Evolutionary conservation across 768 basidiomycete genomes (phyloP).

Genomic region (Cyathus striatus): DNA sequence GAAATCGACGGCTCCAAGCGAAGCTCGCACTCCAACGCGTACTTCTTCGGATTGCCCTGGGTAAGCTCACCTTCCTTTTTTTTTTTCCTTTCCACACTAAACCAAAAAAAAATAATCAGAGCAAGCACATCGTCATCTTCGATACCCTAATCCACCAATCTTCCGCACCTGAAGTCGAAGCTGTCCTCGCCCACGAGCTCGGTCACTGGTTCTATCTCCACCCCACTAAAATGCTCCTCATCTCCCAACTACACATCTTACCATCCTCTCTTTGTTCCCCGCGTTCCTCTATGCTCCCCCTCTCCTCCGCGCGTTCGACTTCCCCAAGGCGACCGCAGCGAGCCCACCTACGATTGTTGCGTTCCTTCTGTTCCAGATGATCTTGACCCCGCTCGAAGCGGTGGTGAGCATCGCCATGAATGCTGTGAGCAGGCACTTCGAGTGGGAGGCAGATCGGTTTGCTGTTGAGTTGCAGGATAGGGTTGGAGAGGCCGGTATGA

Average conservation of each 20-base stretch:
- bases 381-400: conserved; percentile 75
- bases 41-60: conserved; percentile 97
- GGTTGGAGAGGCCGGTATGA: conserved; percentile 52
- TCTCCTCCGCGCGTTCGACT: conserved; percentile 77
- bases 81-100: neutral
- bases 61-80: conserved; percentile 30
- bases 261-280: conserved; percentile 83
- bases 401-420: conserved; percentile 73
- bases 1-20: conserved; percentile 98
- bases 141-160: conserved; percentile 94
- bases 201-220: conserved; percentile 96
- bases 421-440: conserved; percentile 78
- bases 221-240: conserved; percentile 81
- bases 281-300: conserved; percentile 82
- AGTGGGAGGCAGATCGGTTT: conserved; percentile 90
- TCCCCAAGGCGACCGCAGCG: conserved; percentile 57
- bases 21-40: conserved; percentile 95
- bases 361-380: conserved; percentile 88
- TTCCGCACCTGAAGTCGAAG: conserved; percentile 90
- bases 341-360: conserved; percentile 78
- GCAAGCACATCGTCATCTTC: conserved; percentile 94
- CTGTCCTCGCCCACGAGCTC: conserved; percentile 95
- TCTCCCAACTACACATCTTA: conserved; percentile 88
- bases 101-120: conserved; percentile 31
- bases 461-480: conserved; percentile 67